These are phyloP conservation scores for Aspergillus incahuasiensis DNA, from an alignment of 495 filamentous ascomycete genomes.

Conservation along the genomic window DNA sequence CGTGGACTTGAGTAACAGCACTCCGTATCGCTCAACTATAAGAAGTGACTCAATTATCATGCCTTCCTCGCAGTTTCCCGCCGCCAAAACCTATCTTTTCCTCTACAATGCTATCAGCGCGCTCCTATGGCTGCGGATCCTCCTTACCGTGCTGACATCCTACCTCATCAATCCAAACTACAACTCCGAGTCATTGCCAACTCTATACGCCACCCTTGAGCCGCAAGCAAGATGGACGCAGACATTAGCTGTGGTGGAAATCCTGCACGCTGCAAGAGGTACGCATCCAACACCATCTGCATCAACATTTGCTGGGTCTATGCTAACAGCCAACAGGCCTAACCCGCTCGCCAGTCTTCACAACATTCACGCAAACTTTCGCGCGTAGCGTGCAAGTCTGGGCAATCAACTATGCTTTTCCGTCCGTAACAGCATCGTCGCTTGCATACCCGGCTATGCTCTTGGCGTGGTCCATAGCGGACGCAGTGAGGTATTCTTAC, in stretches of 20 bases:
- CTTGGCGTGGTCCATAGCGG: conserved; percentile 48
- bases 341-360: conserved; percentile 48
- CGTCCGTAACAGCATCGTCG: conserved; percentile 25
- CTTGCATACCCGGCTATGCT: conserved; percentile 45
- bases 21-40: too few species aligned
- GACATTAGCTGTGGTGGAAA: conserved; percentile 27
- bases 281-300: not conserved
- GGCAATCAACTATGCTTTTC: conserved; percentile 43
- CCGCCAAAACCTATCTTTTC: conserved; percentile 51
- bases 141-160: conserved; percentile 17
- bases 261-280: conserved; percentile 48
- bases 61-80: conserved; percentile 6
- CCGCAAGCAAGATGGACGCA: conserved; percentile 28
- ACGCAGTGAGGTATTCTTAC: conserved; percentile 49
- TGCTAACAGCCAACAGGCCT: conserved; percentile 30
- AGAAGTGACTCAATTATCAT: not conserved
- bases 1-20: too few species aligned
- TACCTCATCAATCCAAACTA: not conserved
- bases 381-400: conserved; percentile 51
- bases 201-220: conserved; percentile 24
- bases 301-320: too few species aligned
- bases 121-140: conserved; percentile 57
- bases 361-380: conserved; percentile 51
- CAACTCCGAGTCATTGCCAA: not conserved
- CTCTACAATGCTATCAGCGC: conserved; percentile 68